phyloP scores from a whole-genome alignment of 768 basidiomycete species.

The Cubamyces sp. region DNA sequence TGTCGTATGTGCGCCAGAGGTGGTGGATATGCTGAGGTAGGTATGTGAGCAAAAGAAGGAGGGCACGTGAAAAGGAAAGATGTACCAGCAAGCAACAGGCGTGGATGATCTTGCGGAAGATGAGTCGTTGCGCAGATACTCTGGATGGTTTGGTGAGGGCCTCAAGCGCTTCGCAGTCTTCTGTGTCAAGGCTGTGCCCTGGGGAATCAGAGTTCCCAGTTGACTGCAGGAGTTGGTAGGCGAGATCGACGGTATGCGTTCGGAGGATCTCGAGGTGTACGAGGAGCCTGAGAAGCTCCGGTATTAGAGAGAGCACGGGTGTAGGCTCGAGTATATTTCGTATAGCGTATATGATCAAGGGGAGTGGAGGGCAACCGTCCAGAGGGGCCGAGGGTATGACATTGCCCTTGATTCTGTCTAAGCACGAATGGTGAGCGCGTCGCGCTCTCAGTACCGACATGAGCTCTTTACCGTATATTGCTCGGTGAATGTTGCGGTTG shows the following conservation, averaged over 20 bases:
- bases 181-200: not conserved
- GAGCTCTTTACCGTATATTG: slow-evolving; percentile 2
- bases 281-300: slow-evolving; percentile 20
- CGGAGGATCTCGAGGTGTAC: slow-evolving; percentile 23
- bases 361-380: slow-evolving; percentile 17
- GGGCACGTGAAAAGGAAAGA: not conserved
- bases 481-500: slow-evolving; percentile 1
- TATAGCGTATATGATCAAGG: slow-evolving; percentile 18
- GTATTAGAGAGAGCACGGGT: slow-evolving; percentile 11
- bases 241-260: not conserved
- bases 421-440: not conserved
- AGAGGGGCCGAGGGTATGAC: not conserved
- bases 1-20: slow-evolving; percentile 15
- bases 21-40: slow-evolving; percentile 22
- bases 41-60: not conserved
- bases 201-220: not conserved
- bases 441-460: not conserved
- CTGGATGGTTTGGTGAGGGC: not conserved
- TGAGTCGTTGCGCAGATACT: slow-evolving; percentile 6
- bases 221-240: not conserved
- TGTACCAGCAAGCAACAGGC: slow-evolving; percentile 21
- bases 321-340: slow-evolving; percentile 22
- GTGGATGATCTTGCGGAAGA: slow-evolving; percentile 23
- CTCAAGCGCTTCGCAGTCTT: not conserved
- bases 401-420: not conserved